Evolutionary conservation across 2,329 filamentous ascomycete species (phyloP), one percentile per base, ranked within the genome.

Genomic region (Aspergillus sp.): DNA sequence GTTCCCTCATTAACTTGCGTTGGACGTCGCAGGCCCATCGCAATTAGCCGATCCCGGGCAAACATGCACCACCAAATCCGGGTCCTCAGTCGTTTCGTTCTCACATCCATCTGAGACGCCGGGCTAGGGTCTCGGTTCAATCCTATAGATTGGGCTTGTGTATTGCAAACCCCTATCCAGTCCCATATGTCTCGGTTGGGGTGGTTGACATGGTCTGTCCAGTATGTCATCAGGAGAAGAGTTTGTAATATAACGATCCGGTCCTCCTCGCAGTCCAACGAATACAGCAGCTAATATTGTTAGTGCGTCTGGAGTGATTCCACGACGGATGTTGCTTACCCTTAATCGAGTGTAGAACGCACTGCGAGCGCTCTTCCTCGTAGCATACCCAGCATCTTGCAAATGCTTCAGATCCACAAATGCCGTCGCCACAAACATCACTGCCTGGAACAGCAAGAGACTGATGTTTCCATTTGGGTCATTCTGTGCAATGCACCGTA

Each of bases 21-120:
- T 2, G 92, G 92, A 45, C 92, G 86, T 51, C 92, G 86, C 90
- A 96, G 93, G 52, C 92, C 92, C 42, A 96, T 83, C 1, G 92
- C 92, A 60, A 96, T 90, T 20, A 96, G 84, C 42, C 92, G 89
- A 75, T 96, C 92, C 47, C 92, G 88, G 86, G 96, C 95, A 71
- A 94, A 96, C 63, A 91, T 91, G 26, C 90, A 94, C 92, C 92
- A 96, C 92, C 92, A 96, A 62, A 96, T 91, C 45, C 92, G 84
- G 75, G 92, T 93, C 85, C 92, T 93, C 32, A 96, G 76, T 68
- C 87, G 89, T 70, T 65, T 66, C 5, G 55, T 64, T 42, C 53
- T 64, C 5, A 55, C 52, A 22, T 67, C 64, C 60, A 67, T 63
- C 16, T 59, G 54, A 18, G 61, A 54, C 7, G 59, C 36, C 16